These are phyloP conservation scores for Dalbergia oliveri DNA, from an alignment of 306 rosid genomes.

Conservation along the genomic window DNA sequence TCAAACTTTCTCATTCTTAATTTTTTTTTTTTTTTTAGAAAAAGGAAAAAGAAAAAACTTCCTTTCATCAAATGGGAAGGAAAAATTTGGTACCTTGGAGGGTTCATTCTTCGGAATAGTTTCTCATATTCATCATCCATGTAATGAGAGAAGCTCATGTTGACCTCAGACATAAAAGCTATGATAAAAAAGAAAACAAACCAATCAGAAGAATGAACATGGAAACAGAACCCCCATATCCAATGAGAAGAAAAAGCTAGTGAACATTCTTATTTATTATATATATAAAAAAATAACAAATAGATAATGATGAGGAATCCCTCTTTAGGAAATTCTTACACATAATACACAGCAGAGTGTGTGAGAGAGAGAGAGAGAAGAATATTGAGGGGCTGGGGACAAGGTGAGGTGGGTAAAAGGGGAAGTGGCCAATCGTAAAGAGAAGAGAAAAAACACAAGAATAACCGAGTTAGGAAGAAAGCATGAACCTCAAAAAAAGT, in stretches of 20 bases:
- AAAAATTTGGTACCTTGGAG: slow-evolving; percentile 68
- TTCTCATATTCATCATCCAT: slow-evolving; percentile 92
- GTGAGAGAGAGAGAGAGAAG: slow-evolving; percentile 12
- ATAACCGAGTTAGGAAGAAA: slow-evolving; percentile 54
- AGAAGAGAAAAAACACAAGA: slow-evolving; percentile 47
- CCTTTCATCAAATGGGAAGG: slow-evolving; percentile 38
- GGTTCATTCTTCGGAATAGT: slow-evolving; percentile 89
- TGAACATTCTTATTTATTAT: not conserved
- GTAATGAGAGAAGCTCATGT: slow-evolving; percentile 81
- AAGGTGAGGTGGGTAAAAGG: slow-evolving; percentile 42
- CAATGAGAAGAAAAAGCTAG: slow-evolving; percentile 55
- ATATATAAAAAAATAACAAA: not conserved
- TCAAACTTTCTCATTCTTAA: not conserved
- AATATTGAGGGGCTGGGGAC: slow-evolving; percentile 25
- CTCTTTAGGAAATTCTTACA: slow-evolving; percentile 26
- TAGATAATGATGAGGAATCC: slow-evolving; percentile 38
- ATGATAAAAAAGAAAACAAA: slow-evolving; percentile 46
- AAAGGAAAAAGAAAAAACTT: not conserved
- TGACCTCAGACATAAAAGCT: slow-evolving; percentile 72
- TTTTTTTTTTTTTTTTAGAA: not conserved
- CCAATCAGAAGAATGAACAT: slow-evolving; percentile 57
- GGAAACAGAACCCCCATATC: slow-evolving; percentile 50
- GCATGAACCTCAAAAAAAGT: slow-evolving; percentile 38
- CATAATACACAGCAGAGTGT: slow-evolving; percentile 5
- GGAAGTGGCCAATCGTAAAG: slow-evolving; percentile 50